Conservation (phyloP, 164 flowering plant species). For the Stephania cephalantha region DNA sequence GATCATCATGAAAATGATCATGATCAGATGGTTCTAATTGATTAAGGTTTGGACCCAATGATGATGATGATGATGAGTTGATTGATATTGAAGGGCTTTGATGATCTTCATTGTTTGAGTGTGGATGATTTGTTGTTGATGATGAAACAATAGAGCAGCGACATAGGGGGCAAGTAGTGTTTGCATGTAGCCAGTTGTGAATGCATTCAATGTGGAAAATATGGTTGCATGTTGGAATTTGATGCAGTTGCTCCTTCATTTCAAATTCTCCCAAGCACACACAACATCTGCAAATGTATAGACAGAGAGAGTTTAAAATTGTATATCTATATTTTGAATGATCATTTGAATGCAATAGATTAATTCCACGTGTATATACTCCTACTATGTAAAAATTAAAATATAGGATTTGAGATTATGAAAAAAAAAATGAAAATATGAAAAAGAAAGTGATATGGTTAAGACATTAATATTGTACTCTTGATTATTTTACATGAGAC, state of each 20-base stretch:
- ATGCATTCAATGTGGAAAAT: slow-evolving; percentile 77
- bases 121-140: neutral
- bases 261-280: slow-evolving; percentile 88
- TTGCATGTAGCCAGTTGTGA: slow-evolving; percentile 60
- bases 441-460: no score
- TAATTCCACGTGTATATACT: no score
- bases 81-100: neutral
- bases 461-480: no score
- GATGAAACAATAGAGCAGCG: slow-evolving; percentile 27
- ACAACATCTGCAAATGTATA: slow-evolving; percentile 47
- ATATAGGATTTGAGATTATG: no score
- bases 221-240: slow-evolving; percentile 67
- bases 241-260: slow-evolving; percentile 60
- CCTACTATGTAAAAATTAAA: no score
- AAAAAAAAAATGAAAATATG: no score
- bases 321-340: no score
- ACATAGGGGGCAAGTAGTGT: slow-evolving; percentile 83
- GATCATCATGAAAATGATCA: neutral
- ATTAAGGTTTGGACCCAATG: neutral
- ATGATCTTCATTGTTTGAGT: neutral
- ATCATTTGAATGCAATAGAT: no score
- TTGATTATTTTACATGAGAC: no score
- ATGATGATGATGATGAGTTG: neutral
- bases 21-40: neutral
- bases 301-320: no score